Evolutionary conservation across 2,329 filamentous ascomycete genomes (phyloP).

Genomic region (Paecilomyces fulvus): DNA sequence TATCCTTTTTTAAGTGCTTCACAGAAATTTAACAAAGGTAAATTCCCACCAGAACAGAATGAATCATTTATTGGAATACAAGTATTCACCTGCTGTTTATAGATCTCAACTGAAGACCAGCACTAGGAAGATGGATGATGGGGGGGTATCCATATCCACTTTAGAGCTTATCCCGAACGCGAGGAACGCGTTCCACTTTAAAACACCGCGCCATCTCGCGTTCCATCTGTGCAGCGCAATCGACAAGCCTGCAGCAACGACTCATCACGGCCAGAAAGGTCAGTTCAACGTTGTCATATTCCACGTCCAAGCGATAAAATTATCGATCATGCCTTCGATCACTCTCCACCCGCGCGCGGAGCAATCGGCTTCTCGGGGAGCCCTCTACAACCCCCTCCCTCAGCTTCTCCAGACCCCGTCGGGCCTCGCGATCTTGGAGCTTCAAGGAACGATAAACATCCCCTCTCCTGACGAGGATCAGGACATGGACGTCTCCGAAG

Average conservation of each 20-base stretch:
- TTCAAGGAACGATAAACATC: conserved; percentile 84
- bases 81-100: neutral
- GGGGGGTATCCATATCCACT: neutral
- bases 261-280: neutral
- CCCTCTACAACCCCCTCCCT: conserved; percentile 56
- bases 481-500: conserved; percentile 12
- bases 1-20: neutral
- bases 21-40: neutral
- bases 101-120: neutral
- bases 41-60: neutral
- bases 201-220: neutral
- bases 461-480: conserved; percentile 38
- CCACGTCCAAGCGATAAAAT: neutral
- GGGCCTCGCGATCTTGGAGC: conserved; percentile 80
- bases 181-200: neutral
- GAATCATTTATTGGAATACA: neutral
- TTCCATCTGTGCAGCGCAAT: neutral
- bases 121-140: neutral
- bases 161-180: neutral
- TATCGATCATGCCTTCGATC: conserved; percentile 33
- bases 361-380: conserved; percentile 1
- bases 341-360: conserved; percentile 23
- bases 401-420: conserved; percentile 78
- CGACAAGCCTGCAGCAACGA: neutral
- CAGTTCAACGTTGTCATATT: neutral